A percentile compares a stretch with the other conserved stretches of the same genome.
Evolutionary conservation across 2,329 filamentous ascomycete genomes (phyloP).

Genomic region (Exophiala viscosa): DNA sequence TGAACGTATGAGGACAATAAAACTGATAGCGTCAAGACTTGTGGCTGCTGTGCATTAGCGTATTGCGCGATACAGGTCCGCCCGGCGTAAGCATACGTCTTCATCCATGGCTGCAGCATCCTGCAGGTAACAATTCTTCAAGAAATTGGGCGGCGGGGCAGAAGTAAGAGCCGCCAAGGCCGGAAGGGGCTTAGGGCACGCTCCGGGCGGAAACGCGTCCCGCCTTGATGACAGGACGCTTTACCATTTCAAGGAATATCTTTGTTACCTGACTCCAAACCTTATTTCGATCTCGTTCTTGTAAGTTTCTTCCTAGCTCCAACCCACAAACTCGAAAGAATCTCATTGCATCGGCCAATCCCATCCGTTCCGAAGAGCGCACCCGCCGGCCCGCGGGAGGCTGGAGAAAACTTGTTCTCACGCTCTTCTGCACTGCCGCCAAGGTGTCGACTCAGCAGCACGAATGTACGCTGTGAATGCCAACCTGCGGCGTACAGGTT

Average conservation of each 20-base stretch:
- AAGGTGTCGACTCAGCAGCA: no score
- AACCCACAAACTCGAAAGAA: not conserved
- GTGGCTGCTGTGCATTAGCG: constrained; percentile 5
- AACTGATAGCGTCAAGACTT: not conserved
- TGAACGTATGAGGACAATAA: not conserved
- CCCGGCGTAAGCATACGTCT: not conserved
- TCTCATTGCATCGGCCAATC: constrained; percentile 1
- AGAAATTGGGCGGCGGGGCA: no score
- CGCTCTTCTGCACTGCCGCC: no score
- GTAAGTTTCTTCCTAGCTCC: not conserved
- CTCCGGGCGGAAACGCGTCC: not conserved
- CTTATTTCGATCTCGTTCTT: not conserved
- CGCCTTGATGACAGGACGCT: no score
- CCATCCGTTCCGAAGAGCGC: not conserved
- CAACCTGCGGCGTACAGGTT: no score
- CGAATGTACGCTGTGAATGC: no score
- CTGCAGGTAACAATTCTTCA: no score
- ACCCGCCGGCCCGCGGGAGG: no score
- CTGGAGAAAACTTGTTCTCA: no score
- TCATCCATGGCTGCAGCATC: no score
- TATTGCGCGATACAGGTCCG: constrained; percentile 4
- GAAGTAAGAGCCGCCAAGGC: no score
- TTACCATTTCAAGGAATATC: no score
- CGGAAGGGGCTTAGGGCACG: not conserved
- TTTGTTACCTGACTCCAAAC: not conserved